Conservation (phyloP, 2,329 filamentous ascomycete genomes). For the Onygenales sp. region DNA sequence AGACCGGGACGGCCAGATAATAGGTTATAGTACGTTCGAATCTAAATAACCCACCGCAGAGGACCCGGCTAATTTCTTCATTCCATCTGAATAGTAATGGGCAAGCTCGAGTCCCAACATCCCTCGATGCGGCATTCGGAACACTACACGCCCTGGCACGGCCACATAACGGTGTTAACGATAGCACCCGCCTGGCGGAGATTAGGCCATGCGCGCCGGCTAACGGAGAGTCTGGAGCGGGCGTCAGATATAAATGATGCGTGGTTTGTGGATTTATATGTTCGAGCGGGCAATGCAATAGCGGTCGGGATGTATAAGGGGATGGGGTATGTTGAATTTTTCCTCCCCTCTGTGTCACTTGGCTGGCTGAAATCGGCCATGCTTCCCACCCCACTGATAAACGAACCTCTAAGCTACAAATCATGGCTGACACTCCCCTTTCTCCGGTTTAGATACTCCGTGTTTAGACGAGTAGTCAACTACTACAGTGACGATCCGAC, state of each 20-base stretch:
- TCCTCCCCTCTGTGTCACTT: background rate
- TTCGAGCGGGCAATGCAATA: conserved; percentile 75
- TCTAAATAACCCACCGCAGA: background rate
- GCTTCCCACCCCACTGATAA: background rate
- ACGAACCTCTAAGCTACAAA: background rate
- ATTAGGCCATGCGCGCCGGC: conserved; percentile 73
- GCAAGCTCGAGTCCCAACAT: conserved; percentile 85
- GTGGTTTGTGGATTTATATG: conserved; percentile 95
- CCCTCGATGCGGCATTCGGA: conserved; percentile 63
- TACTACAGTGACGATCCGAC: conserved; percentile 86
- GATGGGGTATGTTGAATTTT: conserved; percentile 54
- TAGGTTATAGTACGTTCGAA: conserved; percentile 73
- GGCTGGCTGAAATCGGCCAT: background rate
- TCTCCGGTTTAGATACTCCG: conserved; percentile 50
- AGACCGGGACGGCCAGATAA: conserved; percentile 74
- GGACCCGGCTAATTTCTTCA: background rate
- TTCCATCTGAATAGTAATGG: conserved; percentile 60
- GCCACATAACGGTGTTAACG: conserved; percentile 91
- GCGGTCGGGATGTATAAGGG: conserved; percentile 83
- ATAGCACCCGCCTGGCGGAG: conserved; percentile 79
- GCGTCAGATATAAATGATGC: conserved; percentile 71
- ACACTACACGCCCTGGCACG: conserved; percentile 98
- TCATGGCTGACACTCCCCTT: background rate
- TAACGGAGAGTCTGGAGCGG: conserved; percentile 73
- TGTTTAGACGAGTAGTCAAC: conserved; percentile 77